Percentiles rank a stretch among this genome's conserved stretches.
phyloP scores from a whole-genome alignment of 129 eudicot genomes.

The Scalesia atractyloides region DNA sequence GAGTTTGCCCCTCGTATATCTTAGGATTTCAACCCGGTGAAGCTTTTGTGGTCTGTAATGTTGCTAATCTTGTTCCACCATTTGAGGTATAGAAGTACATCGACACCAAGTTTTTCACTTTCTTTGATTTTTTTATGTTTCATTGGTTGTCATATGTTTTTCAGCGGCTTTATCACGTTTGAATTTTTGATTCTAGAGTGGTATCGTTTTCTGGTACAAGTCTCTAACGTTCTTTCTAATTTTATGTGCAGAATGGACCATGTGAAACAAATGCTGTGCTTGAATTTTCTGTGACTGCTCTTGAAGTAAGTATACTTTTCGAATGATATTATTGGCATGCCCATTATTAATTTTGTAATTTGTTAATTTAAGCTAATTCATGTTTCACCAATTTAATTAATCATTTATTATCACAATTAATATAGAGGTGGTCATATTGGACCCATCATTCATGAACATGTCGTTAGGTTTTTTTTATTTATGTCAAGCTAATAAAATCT shows the following conservation, averaged over 20 bases:
- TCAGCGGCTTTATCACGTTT: background rate
- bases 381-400: background rate
- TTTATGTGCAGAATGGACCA: constrained; percentile 73
- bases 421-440: background rate
- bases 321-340: constrained; percentile 2
- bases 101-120: background rate
- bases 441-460: background rate
- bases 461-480: background rate
- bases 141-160: background rate
- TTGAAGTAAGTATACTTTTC: constrained; percentile 54
- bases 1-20: constrained; percentile 89
- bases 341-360: background rate
- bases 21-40: constrained; percentile 96
- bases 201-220: background rate
- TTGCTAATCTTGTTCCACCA: constrained; percentile 93
- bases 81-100: constrained; percentile 51
- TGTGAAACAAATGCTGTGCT: constrained; percentile 92
- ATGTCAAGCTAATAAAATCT: background rate
- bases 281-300: constrained; percentile 82
- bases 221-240: constrained; percentile 15
- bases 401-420: background rate
- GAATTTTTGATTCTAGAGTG: background rate
- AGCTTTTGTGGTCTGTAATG: constrained; percentile 79
- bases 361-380: background rate
- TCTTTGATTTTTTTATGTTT: background rate